Evolutionary conservation across 2,329 filamentous ascomycete genomes (phyloP), one percentile per base, ranked within the genome.

Genomic region (Fusarium newnesense): DNA sequence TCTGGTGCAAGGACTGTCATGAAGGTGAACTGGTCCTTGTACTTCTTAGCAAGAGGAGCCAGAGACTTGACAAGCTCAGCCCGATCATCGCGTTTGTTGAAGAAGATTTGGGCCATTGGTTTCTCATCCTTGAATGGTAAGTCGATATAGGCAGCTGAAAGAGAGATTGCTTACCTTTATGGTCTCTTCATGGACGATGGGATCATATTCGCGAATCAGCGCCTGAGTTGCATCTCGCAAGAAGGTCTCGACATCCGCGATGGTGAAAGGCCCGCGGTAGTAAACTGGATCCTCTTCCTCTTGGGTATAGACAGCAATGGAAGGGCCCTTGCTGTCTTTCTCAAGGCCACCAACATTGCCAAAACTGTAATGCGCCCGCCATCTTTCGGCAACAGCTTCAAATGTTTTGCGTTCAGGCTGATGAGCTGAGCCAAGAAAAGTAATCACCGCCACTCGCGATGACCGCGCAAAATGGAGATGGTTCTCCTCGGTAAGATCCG

Each of bases 361-460:
- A 21, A 64, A 64, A 5, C 46, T 64, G 11, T 62, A 64, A 32
- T 62, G 39, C 2, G 44, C 32, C n/a, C 57, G 37, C 61, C 61
- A 64, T 5, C 5, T 15, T n/a, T 52, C 32, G 4, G 61, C 56
- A 32, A 64, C 32, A 18, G 21, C 5, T 18, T 28, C 37, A 16
- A 61, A 62, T 0, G 13, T 3, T 5, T 39, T 39, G 1, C n/a
- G 61, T 1, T 37, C 37, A n/a, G 1, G 7, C 2, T 37, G 16
- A 34, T 9, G 1, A 2, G 7, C 36, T 7, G 53, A 28, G 2
- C 13, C 26, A 18, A 64, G 26, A 18, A 61, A 52, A 7, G 32
- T 56, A 11, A 64, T 5, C 13, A 64, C 32, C 3, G 46, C 44
- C 1, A 64, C 44, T 4, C 57, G 30, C 7, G 57, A 7, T 9